Base-by-base conservation (phyloP, 2,329 filamentous ascomycete species). In the Aspergillus novofumigatus region DNA sequence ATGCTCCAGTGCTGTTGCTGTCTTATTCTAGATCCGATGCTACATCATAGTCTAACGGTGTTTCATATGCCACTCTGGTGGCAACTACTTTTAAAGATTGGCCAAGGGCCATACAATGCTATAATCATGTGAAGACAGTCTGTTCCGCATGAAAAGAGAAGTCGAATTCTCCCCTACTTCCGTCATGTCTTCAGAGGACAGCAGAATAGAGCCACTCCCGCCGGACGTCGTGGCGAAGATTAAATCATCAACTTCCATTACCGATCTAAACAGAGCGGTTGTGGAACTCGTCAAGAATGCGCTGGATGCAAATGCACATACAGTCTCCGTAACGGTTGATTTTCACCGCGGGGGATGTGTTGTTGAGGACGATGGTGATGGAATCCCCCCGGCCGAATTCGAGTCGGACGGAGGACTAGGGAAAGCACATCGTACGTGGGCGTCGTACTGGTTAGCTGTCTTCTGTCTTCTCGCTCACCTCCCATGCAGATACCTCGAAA, bases 311-410 rank as follows among this genome's bases (percentile, higher is more conserved):
- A 77, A 78, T 49, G 87, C 92, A 17, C 81, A 79, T 35, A 88
- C 81, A 55, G 76, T 97, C 60, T 83, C 83, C 53, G 78, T 96
- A 54, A 82, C 81, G 1, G 78, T 96, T 23, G 89, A 97, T 74
- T 91, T 91, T 69, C 72, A 75, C 53, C 86, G 87, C 25, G 93
- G 92, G 4, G 85, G 83, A 63, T 96, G 92, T 72, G 80, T 81
- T 0, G 83, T 97, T 4, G 89, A 96, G 67, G 94, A 99, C 70
- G 83, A 97, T 74, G 94, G 94, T 1, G 56, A 78, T 17, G 94
- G 94, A 0, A 95, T 99, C 49, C 70, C 78, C 1, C 84, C 89
- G 1, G 67, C 72, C 1, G 92, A 97, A 63, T 97, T 97, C 65
- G 68, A 69, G n/a, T 77, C 83, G 2, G 71, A 75, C 49, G 91